phyloP scores from a whole-genome alignment of 225 moss, liverwort and hornwort genomes.

The Sphagnum tenellum region DNA sequence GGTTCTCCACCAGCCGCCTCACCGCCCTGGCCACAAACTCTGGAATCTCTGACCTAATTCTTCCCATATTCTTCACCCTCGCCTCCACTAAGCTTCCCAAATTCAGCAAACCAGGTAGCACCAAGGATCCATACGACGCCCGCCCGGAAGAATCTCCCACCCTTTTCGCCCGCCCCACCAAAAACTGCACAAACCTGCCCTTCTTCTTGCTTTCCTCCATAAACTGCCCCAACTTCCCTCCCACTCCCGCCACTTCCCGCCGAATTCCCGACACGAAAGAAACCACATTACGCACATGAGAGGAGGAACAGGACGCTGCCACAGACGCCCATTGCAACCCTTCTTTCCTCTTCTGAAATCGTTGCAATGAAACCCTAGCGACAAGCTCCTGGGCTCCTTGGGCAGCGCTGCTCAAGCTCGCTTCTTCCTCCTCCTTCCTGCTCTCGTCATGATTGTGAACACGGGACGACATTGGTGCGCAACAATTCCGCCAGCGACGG shows the following conservation, averaged over 20 bases:
- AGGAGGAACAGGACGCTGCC: too few relatives aligned
- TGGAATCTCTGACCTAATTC: constrained; percentile 4
- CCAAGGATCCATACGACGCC: too few relatives aligned
- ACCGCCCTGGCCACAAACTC: constrained; percentile 6
- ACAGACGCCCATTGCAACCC: too few relatives aligned
- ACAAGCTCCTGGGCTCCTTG: too few relatives aligned
- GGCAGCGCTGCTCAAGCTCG: too few relatives aligned
- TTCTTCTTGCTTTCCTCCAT: constrained; percentile 18
- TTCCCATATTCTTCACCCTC: constrained; percentile 10
- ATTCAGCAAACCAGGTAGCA: not conserved
- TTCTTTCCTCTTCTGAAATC: too few relatives aligned
- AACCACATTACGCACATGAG: too few relatives aligned
- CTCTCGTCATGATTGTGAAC: too few relatives aligned
- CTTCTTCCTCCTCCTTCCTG: too few relatives aligned
- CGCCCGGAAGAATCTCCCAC: not conserved
- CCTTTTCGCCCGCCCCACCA: not conserved
- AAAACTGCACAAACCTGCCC: not conserved
- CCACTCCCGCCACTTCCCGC: constrained; percentile 16
- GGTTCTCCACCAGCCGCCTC: constrained; percentile 1
- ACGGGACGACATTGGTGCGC: too few relatives aligned
- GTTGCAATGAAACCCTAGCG: too few relatives aligned
- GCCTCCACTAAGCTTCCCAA: not conserved
- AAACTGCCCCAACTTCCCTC: constrained; percentile 15
- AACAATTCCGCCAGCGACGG: too few relatives aligned
- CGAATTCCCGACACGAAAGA: constrained; percentile 7